Percentiles rank a stretch among this genome's conserved stretches.
Conservation (phyloP, 345 rosid genomes). For the Psidium guajava region DNA sequence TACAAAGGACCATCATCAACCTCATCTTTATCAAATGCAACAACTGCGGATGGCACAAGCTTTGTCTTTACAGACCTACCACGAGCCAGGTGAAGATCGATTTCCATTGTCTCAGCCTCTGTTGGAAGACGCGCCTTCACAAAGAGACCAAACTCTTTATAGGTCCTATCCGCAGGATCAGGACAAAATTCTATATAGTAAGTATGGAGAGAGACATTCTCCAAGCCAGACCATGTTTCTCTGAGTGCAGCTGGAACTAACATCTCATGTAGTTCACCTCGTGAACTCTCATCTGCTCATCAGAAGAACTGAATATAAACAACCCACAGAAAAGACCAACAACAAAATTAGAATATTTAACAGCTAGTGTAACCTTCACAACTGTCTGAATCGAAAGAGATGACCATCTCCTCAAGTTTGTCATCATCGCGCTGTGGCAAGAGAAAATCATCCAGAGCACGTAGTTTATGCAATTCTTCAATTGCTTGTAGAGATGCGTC, state of each 20-base stretch:
- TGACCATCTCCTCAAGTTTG: slow-evolving; percentile 25
- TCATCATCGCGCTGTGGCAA: slow-evolving; percentile 34
- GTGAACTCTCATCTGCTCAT: slow-evolving; percentile 40
- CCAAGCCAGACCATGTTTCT: slow-evolving; percentile 39
- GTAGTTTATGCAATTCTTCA: slow-evolving; percentile 67
- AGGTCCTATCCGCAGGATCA: slow-evolving; percentile 61
- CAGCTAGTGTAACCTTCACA: slow-evolving; percentile 36
- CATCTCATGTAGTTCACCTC: slow-evolving; percentile 71
- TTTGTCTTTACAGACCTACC: slow-evolving; percentile 61
- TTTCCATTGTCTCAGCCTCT: slow-evolving; percentile 67
- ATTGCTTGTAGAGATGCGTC: slow-evolving; percentile 80
- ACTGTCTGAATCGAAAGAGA: slow-evolving; percentile 18
- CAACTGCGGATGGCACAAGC: slow-evolving; percentile 38
- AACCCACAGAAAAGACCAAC: not conserved
- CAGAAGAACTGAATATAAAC: slow-evolving; percentile 6
- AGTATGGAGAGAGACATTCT: slow-evolving; percentile 20
- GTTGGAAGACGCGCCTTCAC: slow-evolving; percentile 60
- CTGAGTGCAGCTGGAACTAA: slow-evolving; percentile 49
- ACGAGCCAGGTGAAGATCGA: slow-evolving; percentile 82
- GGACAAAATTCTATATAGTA: slow-evolving; percentile 58
- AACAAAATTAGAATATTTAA: not conserved
- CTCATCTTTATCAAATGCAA: slow-evolving; percentile 42
- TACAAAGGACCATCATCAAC: slow-evolving; percentile 19
- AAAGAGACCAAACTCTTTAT: slow-evolving; percentile 71
- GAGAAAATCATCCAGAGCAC: slow-evolving; percentile 59